Evolutionary conservation across 129 eudicot species (phyloP).

Genomic region (Cynara cardunculus): DNA sequence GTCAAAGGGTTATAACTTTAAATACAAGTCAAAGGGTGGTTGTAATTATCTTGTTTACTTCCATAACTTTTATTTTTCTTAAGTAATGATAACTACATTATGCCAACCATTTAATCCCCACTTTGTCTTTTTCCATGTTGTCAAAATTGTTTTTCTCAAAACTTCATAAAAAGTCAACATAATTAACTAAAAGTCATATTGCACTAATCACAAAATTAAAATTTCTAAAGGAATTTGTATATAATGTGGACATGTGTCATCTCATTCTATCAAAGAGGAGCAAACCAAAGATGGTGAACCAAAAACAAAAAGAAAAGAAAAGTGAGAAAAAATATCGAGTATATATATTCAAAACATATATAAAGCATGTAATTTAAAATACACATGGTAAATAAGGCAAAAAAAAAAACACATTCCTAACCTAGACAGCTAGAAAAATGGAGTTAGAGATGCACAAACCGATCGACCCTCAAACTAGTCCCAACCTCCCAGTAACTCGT

Average conservation of each 20-base stretch:
- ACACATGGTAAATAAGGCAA: too few relatives aligned
- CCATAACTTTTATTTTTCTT: neutral
- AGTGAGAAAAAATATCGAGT: neutral
- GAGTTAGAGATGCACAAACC: too few relatives aligned
- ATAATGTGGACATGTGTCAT: neutral
- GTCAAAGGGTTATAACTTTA: slow-evolving; percentile 24
- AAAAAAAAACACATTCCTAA: too few relatives aligned
- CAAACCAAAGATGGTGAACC: neutral
- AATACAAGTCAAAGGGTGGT: slow-evolving; percentile 21
- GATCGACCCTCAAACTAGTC: too few relatives aligned
- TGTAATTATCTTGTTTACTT: slow-evolving; percentile 7
- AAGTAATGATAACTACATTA: slow-evolving; percentile 9
- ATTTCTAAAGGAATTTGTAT: neutral
- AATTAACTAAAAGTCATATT: neutral
- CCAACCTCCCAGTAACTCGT: too few relatives aligned
- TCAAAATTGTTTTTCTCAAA: slow-evolving; percentile 12
- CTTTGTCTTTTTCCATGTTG: slow-evolving; percentile 1
- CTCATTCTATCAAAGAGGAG: neutral
- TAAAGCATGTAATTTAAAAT: too few relatives aligned
- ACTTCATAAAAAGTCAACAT: neutral
- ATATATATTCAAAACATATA: neutral
- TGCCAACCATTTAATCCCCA: slow-evolving; percentile 18
- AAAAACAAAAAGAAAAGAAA: neutral
- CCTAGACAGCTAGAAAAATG: too few relatives aligned
- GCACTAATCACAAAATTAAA: neutral